Conservation (phyloP, 768 basidiomycete species). For the Dentipellis fragilis region DNA sequence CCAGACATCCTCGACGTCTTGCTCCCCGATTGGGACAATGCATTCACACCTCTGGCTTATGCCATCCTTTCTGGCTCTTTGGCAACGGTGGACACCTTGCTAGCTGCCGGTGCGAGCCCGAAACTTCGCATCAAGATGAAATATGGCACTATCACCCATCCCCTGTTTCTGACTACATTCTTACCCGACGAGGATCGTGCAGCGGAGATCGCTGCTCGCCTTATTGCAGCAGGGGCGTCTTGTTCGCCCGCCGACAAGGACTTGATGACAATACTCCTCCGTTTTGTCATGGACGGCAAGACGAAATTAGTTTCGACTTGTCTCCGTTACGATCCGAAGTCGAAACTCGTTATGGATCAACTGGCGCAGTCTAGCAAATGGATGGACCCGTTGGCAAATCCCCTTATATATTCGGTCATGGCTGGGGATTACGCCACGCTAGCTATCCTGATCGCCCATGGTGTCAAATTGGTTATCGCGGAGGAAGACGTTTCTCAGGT, state of each 20-base stretch:
- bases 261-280: conserved; percentile 23
- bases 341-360: conserved; percentile 21
- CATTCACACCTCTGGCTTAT: conserved; percentile 41
- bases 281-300: conserved; percentile 15
- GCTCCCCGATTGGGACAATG: conserved; percentile 45
- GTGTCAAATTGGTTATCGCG: conserved; percentile 16
- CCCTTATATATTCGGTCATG: conserved; percentile 19
- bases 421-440: conserved; percentile 17
- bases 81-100: conserved; percentile 33
- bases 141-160: conserved; percentile 12
- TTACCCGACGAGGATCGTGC: conserved; percentile 17
- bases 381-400: conserved; percentile 10
- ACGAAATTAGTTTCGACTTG: conserved; percentile 18
- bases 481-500: conserved; percentile 16
- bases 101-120: conserved; percentile 37
- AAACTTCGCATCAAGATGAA: conserved; percentile 24
- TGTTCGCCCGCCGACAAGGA: conserved; percentile 20
- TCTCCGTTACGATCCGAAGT: conserved; percentile 20
- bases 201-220: conserved; percentile 18
- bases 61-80: conserved; percentile 39
- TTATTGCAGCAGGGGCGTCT: conserved; percentile 21
- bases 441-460: conserved; percentile 21
- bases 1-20: conserved; percentile 51
- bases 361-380: conserved; percentile 9
- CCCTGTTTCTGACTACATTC: conserved; percentile 19